Percentiles rank a stretch among this genome's conserved stretches.
Conservation (phyloP, 1,284 basidiomycete genomes). For the Pseudomicrostroma phylloplanum region DNA sequence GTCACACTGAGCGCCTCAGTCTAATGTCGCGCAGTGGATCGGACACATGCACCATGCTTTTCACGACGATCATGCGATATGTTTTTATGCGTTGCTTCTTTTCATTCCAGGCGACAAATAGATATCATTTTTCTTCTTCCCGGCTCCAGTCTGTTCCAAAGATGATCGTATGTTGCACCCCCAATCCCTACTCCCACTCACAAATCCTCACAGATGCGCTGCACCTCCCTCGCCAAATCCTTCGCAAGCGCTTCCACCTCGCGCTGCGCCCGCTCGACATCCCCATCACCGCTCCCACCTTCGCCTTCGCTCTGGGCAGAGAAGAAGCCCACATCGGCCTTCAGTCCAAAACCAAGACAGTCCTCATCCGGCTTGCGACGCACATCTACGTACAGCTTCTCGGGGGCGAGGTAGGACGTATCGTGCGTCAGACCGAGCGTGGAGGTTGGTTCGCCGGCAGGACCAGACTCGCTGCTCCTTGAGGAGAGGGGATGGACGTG, state of each 20-base stretch:
- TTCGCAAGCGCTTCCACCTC: not conserved
- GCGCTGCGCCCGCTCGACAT: not conserved
- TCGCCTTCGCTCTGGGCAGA: not conserved
- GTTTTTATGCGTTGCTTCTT: no score
- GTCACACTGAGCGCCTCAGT: no score
- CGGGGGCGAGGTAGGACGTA: not conserved
- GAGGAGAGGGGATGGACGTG: not conserved
- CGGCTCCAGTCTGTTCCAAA: no score
- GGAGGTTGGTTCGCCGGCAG: not conserved
- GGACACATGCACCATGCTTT: no score
- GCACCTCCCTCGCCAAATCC: not conserved
- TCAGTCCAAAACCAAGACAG: not conserved
- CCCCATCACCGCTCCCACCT: not conserved
- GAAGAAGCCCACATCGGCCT: slow-evolving; percentile 1
- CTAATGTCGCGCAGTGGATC: no score
- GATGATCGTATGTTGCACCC: no score
- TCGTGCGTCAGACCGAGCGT: not conserved
- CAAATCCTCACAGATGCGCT: not conserved
- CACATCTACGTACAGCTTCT: slow-evolving; percentile 2
- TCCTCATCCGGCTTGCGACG: not conserved
- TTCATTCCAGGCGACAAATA: no score
- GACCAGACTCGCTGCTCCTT: no score
- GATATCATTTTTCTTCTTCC: no score
- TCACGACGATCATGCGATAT: no score
- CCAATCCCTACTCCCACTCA: not conserved